These are phyloP conservation scores for Drechslerella stenobrocha DNA, from an alignment of 2,329 filamentous ascomycete species.

Conservation along the genomic window DNA sequence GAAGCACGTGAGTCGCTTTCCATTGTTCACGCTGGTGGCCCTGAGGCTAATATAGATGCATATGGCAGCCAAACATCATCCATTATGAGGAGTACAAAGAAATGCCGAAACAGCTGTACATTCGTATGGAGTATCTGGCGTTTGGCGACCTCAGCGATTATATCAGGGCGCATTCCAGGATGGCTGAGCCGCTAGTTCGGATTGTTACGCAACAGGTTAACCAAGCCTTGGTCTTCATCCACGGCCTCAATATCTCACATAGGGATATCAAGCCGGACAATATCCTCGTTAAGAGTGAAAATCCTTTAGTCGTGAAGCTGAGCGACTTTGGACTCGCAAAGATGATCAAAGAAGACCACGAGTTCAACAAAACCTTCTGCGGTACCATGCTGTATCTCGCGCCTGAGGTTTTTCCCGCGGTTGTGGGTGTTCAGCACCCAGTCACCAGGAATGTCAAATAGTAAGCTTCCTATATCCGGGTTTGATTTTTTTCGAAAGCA, in stretches of 20 bases:
- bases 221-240: slow-evolving; percentile 81
- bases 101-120: slow-evolving; percentile 77
- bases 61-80: slow-evolving; percentile 77
- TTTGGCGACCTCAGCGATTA: slow-evolving; percentile 80
- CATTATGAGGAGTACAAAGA: slow-evolving; percentile 88
- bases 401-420: slow-evolving; percentile 83
- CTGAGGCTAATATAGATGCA: slow-evolving; percentile 36
- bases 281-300: slow-evolving; percentile 75
- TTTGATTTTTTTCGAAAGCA: no score
- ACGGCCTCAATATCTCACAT: slow-evolving; percentile 86
- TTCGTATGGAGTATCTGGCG: slow-evolving; percentile 93
- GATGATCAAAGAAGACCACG: slow-evolving; percentile 84
- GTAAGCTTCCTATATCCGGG: slow-evolving; percentile 13
- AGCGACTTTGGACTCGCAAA: slow-evolving; percentile 98
- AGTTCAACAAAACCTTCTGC: slow-evolving; percentile 93
- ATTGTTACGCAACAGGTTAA: slow-evolving; percentile 75
- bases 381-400: slow-evolving; percentile 95
- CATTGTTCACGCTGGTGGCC: slow-evolving; percentile 3
- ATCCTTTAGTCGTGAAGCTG: slow-evolving; percentile 81
- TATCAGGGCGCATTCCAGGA: slow-evolving; percentile 64
- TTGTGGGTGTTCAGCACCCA: slow-evolving; percentile 44
- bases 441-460: slow-evolving; percentile 49
- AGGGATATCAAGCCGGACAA: slow-evolving; percentile 99
- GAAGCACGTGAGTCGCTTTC: slow-evolving; percentile 68
- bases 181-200: slow-evolving; percentile 71